A percentile compares a stretch with the other conserved stretches of the same genome.
Conservation (phyloP, 2,329 filamentous ascomycete species). For the Diplodia sapinea region DNA sequence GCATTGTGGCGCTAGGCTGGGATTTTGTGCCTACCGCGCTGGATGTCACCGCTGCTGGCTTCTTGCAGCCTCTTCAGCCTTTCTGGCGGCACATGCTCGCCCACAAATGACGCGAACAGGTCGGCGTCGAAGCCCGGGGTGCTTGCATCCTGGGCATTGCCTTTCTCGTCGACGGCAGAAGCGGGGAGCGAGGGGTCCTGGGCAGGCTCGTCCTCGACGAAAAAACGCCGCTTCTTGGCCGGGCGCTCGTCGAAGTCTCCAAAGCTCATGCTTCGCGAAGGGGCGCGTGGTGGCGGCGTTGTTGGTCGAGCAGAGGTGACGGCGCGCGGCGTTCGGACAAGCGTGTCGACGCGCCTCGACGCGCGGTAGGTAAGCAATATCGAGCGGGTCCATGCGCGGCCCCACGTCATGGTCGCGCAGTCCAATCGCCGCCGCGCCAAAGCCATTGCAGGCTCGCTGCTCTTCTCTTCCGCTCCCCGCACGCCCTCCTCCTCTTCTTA, state of each 20-base stretch:
- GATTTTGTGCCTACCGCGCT: slow-evolving; percentile 50
- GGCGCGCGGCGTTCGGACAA: neutral
- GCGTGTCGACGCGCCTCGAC: slow-evolving; percentile 24
- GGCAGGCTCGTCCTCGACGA: slow-evolving; percentile 56
- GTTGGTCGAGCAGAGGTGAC: slow-evolving; percentile 27
- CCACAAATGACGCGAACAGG: slow-evolving; percentile 64
- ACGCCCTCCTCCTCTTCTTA: slow-evolving; percentile 7
- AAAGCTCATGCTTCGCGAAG: slow-evolving; percentile 43
- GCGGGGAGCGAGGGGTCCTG: slow-evolving; percentile 39
- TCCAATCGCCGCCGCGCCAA: slow-evolving; percentile 28
- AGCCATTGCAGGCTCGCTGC: slow-evolving; percentile 19
- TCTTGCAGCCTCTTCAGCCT: slow-evolving; percentile 57
- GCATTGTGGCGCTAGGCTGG: neutral
- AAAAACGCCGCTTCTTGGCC: slow-evolving; percentile 68
- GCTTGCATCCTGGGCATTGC: slow-evolving; percentile 33
- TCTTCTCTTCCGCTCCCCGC: neutral
- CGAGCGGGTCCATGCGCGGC: slow-evolving; percentile 34
- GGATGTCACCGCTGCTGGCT: slow-evolving; percentile 59
- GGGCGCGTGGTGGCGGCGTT: neutral
- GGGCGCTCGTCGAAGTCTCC: slow-evolving; percentile 60
- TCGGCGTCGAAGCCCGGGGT: slow-evolving; percentile 58
- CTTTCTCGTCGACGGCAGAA: slow-evolving; percentile 6
- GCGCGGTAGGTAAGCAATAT: slow-evolving; percentile 31
- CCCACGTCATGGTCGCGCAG: slow-evolving; percentile 23
- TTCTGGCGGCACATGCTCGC: slow-evolving; percentile 54